Evolutionary conservation across 768 basidiomycete genomes (phyloP).

Genomic region (Galerina marginata): DNA sequence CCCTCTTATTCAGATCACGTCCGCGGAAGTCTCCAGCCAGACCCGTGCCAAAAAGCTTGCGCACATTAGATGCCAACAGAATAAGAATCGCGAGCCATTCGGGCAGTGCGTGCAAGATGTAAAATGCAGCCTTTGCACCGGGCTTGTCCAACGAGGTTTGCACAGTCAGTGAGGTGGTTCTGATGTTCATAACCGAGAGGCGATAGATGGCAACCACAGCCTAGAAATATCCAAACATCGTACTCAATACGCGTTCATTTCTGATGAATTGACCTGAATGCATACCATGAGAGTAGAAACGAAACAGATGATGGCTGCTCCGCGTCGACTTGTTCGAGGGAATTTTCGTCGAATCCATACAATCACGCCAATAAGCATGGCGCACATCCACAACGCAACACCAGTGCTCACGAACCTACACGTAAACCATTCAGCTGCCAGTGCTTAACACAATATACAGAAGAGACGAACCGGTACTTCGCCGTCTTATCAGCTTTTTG

Average conservation of each 20-base stretch:
- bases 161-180: conserved; percentile 38
- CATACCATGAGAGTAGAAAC: conserved; percentile 36
- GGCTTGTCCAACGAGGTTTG: conserved; percentile 40
- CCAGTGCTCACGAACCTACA: conserved; percentile 33
- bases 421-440: neutral
- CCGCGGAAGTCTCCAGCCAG: conserved; percentile 34
- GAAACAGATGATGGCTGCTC: conserved; percentile 25
- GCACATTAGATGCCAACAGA: conserved; percentile 35
- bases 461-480: conserved; percentile 24
- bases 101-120: conserved; percentile 50
- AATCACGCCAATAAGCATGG: conserved; percentile 4
- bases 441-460: neutral
- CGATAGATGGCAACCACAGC: conserved; percentile 43
- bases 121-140: conserved; percentile 44
- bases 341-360: conserved; percentile 31
- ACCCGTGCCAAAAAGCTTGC: conserved; percentile 41
- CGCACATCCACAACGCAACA: conserved; percentile 4
- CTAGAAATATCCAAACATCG: conserved; percentile 18
- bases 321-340: conserved; percentile 32
- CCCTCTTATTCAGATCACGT: conserved; percentile 35
- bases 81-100: conserved; percentile 43
- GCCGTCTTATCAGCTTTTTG: conserved; percentile 23
- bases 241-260: neutral
- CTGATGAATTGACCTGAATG: neutral
- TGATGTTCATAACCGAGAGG: conserved; percentile 41